Percentiles rank a stretch among this genome's conserved stretches.
Conservation (phyloP, 2,329 filamentous ascomycete species). For the Fusarium cyanostomum region DNA sequence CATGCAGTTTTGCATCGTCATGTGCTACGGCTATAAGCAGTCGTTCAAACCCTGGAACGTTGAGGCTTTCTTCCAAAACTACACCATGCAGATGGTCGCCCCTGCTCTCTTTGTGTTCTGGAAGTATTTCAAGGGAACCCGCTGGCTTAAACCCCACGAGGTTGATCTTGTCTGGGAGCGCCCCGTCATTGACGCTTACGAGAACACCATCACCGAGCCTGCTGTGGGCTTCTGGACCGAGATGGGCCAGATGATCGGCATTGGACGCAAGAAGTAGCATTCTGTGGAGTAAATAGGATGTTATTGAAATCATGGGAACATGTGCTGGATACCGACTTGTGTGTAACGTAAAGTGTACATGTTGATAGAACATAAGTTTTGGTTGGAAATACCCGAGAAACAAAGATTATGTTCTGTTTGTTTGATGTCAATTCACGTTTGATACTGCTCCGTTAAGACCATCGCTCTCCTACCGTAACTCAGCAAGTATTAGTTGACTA, state of each 20-base stretch:
- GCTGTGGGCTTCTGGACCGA: conserved; percentile 66
- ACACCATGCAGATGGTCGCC: conserved; percentile 65
- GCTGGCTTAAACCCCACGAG: conserved; percentile 61
- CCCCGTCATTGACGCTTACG: conserved; percentile 67
- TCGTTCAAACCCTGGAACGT: conserved; percentile 60
- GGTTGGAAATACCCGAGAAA: conserved; percentile 35
- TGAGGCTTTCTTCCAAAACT: conserved; percentile 61
- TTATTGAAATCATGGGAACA: neutral
- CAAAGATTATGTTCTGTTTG: conserved; percentile 21
- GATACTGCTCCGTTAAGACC: neutral
- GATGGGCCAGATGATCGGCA: conserved; percentile 47
- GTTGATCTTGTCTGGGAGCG: conserved; percentile 69
- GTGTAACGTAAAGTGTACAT: conserved; percentile 13
- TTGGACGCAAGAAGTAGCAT: conserved; percentile 15
- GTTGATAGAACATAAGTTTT: conserved; percentile 23
- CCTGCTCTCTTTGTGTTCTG: conserved; percentile 65
- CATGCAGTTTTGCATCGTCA: conserved; percentile 55
- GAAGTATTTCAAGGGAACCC: conserved; percentile 71
- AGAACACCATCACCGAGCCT: conserved; percentile 58
- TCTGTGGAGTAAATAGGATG: conserved; percentile 5
- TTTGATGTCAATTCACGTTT: neutral
- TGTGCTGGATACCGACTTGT: conserved; percentile 1
- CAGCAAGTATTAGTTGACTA: no score
- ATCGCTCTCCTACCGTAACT: no score
- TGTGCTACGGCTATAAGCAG: conserved; percentile 64